phyloP scores from a whole-genome alignment of 768 basidiomycete species.

The Heimioporus sp. region DNA sequence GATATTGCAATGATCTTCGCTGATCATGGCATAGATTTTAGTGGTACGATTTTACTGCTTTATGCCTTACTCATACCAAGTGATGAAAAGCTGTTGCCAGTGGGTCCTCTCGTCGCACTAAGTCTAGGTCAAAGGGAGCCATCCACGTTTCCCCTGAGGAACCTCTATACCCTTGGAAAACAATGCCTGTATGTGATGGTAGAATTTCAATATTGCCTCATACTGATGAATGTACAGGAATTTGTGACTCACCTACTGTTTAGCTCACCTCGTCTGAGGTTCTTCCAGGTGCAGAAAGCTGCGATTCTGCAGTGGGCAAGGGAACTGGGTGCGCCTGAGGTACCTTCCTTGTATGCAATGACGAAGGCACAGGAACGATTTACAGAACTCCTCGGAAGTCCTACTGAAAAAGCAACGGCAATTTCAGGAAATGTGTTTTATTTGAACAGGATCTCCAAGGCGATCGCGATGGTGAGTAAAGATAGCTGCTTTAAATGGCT shows the following conservation, averaged over 20 bases:
- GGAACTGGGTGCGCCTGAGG: slow-evolving; percentile 24
- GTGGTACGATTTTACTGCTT: not conserved
- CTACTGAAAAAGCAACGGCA: not conserved
- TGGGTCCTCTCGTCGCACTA: not conserved
- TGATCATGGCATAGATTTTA: not conserved
- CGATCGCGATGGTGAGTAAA: slow-evolving; percentile 18
- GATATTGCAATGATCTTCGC: not conserved
- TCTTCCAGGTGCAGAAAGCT: slow-evolving; percentile 29
- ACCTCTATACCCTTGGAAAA: slow-evolving; percentile 8
- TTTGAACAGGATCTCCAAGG: slow-evolving; percentile 17
- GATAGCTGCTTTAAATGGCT: not conserved
- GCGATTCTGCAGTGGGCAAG: slow-evolving; percentile 30
- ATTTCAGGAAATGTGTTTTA: slow-evolving; percentile 29
- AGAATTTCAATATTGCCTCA: too few species aligned
- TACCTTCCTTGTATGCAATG: slow-evolving; percentile 26
- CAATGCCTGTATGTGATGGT: not conserved
- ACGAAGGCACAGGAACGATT: slow-evolving; percentile 17
- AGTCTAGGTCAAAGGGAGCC: not conserved
- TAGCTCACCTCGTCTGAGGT: slow-evolving; percentile 28
- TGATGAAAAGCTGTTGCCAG: not conserved
- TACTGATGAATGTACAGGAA: slow-evolving; percentile 20
- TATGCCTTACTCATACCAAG: not conserved
- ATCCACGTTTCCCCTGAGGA: not conserved
- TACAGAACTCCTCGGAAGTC: slow-evolving; percentile 8
- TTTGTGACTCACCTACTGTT: slow-evolving; percentile 32